Evolutionary conservation across 1,284 basidiomycete species (phyloP), one percentile per base, ranked within the genome.

Genomic region (Apiotrichum gamsii): DNA sequence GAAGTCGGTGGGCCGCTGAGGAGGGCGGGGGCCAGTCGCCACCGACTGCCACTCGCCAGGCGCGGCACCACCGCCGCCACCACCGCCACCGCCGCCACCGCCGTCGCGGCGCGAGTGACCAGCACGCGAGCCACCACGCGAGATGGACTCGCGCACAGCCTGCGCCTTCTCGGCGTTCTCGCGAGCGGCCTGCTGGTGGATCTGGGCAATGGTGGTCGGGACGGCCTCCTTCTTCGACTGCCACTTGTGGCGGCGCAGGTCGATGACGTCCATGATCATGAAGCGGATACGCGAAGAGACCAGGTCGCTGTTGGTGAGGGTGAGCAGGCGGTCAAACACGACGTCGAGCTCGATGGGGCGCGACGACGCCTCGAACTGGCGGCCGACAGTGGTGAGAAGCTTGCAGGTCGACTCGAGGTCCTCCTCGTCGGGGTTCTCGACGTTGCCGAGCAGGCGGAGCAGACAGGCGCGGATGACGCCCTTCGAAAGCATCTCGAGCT

Each of bases 381-480:
- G 77, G 43, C 94, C 94, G 49, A 96, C 88, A 8, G 91, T 97
- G 34, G 84, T 81, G 52, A 97, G 74, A 45, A 97, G 80, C 72
- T 91, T 90, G 79, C 90, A 95, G 54, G 96, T 80, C 39, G 85
- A 90, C 77, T 97, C 94, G 59, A 97, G 87, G 67, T 97, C 91
- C 74, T 96, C 94, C 74, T 97, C 94, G 67, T 96, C 90, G 0
- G 93, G 93, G 64, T 89, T 87, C 52, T 89, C 84, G 49, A 93
- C 85, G 67, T 96, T 95, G 54, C 84, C 81, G 21, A 97, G 78
- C 8, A 97, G 80, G 73, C 91, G 90, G 79, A 91, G 88, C 68
- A 97, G 84, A 76, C 93, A 97, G 67, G 90, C 84, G 73, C 91
- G 87, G 85, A 98, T 96, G 74, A 94, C 93, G 58, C 87, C 82